Percentiles rank a stretch among this genome's conserved stretches.
These are phyloP conservation scores for Daldinia grandis DNA, from an alignment of 495 filamentous ascomycete genomes.

Conservation along the genomic window DNA sequence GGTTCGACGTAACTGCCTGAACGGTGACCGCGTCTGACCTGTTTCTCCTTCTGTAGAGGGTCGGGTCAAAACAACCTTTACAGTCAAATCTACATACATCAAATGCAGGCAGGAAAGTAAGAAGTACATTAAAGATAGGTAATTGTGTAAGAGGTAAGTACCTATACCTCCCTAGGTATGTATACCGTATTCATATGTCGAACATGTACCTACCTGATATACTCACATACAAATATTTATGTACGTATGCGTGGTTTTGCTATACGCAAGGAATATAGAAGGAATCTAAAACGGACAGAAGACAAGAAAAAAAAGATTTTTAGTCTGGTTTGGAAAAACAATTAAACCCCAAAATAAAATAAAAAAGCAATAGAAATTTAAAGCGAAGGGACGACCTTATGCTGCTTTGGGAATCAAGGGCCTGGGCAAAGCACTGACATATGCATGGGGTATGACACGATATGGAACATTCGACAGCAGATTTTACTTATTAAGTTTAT, in stretches of 20 bases:
- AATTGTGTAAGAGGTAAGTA: slow-evolving; percentile 22
- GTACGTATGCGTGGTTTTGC: slow-evolving; percentile 3
- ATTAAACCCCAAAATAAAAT: slow-evolving; percentile 21
- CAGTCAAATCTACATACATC: slow-evolving; percentile 16
- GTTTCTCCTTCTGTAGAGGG: slow-evolving; percentile 9
- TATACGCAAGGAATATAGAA: slow-evolving; percentile 9
- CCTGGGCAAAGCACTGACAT: slow-evolving; percentile 30
- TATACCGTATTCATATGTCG: slow-evolving; percentile 6
- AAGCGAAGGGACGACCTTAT: slow-evolving; percentile 18
- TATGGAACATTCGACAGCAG: slow-evolving; percentile 33
- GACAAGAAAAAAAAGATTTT: slow-evolving; percentile 25
- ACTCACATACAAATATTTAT: slow-evolving; percentile 1
- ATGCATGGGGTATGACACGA: slow-evolving; percentile 38
- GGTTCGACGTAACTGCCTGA: slow-evolving; percentile 38
- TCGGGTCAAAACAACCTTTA: slow-evolving; percentile 26
- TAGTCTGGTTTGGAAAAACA: slow-evolving; percentile 22
- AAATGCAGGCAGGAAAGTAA: slow-evolving; percentile 1
- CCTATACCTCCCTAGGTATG: slow-evolving; percentile 11
- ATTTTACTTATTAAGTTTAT: slow-evolving; percentile 11
- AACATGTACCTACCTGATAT: slow-evolving; percentile 8
- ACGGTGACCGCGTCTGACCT: slow-evolving; percentile 35
- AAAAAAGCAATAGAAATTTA: slow-evolving; percentile 22
- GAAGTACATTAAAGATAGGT: slow-evolving; percentile 6
- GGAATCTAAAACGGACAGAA: not conserved
- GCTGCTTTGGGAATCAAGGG: slow-evolving; percentile 32